These are phyloP conservation scores for Nicotiana tabacum DNA, from an alignment of 257 asterid species.

Conservation along the genomic window DNA sequence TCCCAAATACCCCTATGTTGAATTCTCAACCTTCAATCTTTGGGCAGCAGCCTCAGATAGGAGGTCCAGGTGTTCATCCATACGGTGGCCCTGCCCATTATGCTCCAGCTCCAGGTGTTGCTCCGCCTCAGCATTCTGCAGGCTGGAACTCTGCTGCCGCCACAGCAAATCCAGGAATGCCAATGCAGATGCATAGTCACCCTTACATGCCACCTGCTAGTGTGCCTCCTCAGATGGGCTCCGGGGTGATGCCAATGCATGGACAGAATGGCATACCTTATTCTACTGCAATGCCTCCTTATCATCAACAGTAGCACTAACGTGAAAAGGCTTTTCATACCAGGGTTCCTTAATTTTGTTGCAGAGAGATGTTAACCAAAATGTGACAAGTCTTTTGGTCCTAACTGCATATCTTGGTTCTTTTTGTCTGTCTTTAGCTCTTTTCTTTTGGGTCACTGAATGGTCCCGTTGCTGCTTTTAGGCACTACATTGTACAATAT, in stretches of 20 bases:
- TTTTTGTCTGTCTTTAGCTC: background rate
- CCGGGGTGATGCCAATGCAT: conserved; percentile 46
- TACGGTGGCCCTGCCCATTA: conserved; percentile 48
- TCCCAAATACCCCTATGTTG: conserved; percentile 51
- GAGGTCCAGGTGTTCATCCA: conserved; percentile 48
- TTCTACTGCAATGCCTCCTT: conserved; percentile 58
- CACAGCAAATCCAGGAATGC: conserved; percentile 40
- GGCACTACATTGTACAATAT: background rate
- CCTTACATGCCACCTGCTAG: conserved; percentile 55
- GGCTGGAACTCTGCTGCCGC: conserved; percentile 57
- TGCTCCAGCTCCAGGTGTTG: conserved; percentile 43
- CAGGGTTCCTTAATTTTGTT: background rate
- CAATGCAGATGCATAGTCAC: conserved; percentile 72
- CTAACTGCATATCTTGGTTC: background rate
- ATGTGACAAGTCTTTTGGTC: background rate
- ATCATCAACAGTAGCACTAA: conserved; percentile 47
- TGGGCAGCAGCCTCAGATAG: conserved; percentile 63
- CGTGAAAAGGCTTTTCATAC: background rate
- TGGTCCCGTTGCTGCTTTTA: background rate
- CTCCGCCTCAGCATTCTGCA: conserved; percentile 44
- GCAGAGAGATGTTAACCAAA: background rate
- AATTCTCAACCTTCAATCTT: conserved; percentile 63
- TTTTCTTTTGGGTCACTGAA: background rate
- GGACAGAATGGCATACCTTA: conserved; percentile 54
- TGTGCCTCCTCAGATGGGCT: conserved; percentile 38